These are phyloP conservation scores for Tetrapisispora namnaoensis DNA, from an alignment of 805 yeast genomes.

Conservation along the genomic window DNA sequence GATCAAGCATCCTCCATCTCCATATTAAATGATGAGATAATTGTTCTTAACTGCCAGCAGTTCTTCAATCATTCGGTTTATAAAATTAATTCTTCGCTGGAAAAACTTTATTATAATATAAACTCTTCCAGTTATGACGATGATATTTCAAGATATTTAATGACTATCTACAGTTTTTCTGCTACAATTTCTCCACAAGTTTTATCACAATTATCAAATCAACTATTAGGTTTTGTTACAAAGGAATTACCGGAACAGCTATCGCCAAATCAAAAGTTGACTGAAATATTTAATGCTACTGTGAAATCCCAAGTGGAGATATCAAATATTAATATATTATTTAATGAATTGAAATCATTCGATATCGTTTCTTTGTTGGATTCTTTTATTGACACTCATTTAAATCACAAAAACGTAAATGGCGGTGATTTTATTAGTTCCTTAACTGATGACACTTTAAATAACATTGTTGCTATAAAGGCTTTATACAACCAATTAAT, in stretches of 20 bases:
- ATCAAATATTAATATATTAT: slow-evolving; percentile 30
- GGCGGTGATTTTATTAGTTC: slow-evolving; percentile 15
- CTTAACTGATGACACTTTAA: slow-evolving; percentile 17
- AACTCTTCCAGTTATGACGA: slow-evolving; percentile 16
- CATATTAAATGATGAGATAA: slow-evolving; percentile 28
- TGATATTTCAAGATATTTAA: slow-evolving; percentile 24
- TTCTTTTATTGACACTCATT: slow-evolving; percentile 28
- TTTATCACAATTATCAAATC: slow-evolving; percentile 26
- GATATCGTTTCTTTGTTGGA: slow-evolving; percentile 32
- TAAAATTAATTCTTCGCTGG: slow-evolving; percentile 21
- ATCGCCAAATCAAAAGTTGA: slow-evolving; percentile 21
- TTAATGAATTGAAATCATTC: slow-evolving; percentile 32
- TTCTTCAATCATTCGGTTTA: slow-evolving; percentile 27
- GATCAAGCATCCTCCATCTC: slow-evolving; percentile 50
- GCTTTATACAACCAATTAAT: slow-evolving; percentile 23
- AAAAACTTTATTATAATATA: slow-evolving; percentile 20
- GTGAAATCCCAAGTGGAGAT: slow-evolving; percentile 36
- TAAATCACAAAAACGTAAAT: slow-evolving; percentile 1
- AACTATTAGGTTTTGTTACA: slow-evolving; percentile 32
- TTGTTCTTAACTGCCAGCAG: slow-evolving; percentile 23
- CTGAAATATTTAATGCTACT: slow-evolving; percentile 32
- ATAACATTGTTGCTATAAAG: slow-evolving; percentile 18
- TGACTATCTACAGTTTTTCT: slow-evolving; percentile 33
- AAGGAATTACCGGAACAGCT: slow-evolving; percentile 25
- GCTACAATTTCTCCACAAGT: slow-evolving; percentile 32